Conservation (phyloP, 2,329 filamentous ascomycete species). For the Cyanodermella asteris region DNA sequence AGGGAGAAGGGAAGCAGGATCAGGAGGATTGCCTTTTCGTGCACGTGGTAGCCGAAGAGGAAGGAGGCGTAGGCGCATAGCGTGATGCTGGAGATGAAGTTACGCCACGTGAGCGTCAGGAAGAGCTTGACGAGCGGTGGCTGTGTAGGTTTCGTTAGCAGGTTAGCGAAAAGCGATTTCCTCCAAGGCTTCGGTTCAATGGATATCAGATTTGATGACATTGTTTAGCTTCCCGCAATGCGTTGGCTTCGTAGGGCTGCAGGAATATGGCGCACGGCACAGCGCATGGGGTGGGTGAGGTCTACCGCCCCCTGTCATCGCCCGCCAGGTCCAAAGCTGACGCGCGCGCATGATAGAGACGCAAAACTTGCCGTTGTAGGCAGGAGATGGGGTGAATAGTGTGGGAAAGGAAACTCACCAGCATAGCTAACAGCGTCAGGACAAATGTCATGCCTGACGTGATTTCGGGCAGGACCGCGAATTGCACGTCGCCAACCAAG, state of each 20-base stretch:
- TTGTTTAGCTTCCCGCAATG: conserved; percentile 1
- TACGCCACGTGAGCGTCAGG: conserved; percentile 59
- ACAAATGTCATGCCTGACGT: conserved; percentile 59
- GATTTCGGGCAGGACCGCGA: conserved; percentile 79
- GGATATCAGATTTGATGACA: conserved; percentile 7
- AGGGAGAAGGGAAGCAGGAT: conserved; percentile 91
- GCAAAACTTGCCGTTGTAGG: too few relatives aligned
- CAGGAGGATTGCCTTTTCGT: conserved; percentile 88
- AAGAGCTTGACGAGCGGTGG: conserved; percentile 68
- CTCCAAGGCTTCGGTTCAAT: conserved; percentile 1
- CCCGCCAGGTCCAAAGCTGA: too few relatives aligned
- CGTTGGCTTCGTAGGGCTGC: background rate
- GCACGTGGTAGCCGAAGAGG: conserved; percentile 94
- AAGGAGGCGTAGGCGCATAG: conserved; percentile 93
- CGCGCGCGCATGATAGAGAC: too few relatives aligned
- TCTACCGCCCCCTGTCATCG: too few relatives aligned
- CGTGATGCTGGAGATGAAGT: conserved; percentile 71
- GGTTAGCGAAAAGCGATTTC: background rate
- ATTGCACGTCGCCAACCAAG: conserved; percentile 78
- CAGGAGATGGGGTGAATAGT: background rate
- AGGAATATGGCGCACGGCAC: too few relatives aligned
- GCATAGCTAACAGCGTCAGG: conserved; percentile 64
- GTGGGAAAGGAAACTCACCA: conserved; percentile 21
- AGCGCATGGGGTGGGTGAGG: too few relatives aligned
- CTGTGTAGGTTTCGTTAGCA: conserved; percentile 18